Percentiles rank a stretch among this genome's conserved stretches.
phyloP scores from a whole-genome alignment of 2,329 filamentous ascomycete species.

The Pseudomassariella vexata region DNA sequence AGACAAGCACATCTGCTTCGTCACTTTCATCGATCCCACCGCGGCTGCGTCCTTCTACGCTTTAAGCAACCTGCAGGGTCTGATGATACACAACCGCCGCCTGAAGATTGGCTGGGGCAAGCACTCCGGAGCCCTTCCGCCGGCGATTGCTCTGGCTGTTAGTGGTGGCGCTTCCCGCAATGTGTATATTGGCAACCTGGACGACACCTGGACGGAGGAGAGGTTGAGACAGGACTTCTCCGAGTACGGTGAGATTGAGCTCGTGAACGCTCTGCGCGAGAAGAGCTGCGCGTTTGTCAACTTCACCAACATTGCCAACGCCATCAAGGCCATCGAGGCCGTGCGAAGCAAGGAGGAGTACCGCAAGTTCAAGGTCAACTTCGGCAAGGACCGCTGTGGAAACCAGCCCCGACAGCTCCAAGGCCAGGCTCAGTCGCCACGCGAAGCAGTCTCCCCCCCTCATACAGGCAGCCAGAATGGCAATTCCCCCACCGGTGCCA shows the following conservation, averaged over 20 bases:
- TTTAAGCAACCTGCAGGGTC: conserved; percentile 89
- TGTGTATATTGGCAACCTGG: conserved; percentile 95
- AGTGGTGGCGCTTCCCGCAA: conserved; percentile 97
- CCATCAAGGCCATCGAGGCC: conserved; percentile 98
- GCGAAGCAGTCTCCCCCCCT: conserved; percentile 54
- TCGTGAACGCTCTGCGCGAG: conserved; percentile 93
- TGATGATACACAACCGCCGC: conserved; percentile 98
- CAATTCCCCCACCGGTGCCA: conserved; percentile 47
- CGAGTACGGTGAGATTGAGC: conserved; percentile 94
- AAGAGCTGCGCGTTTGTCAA: conserved; percentile 99
- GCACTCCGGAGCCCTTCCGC: conserved; percentile 92
- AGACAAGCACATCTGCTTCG: conserved; percentile 99
- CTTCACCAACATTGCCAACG: conserved; percentile 99
- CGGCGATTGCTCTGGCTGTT: conserved; percentile 91
- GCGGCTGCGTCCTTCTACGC: conserved; percentile 97
- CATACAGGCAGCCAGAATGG: conserved; percentile 56
- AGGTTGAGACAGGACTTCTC: conserved; percentile 93
- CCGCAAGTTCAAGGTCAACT: conserved; percentile 98
- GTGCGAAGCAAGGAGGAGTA: conserved; percentile 94
- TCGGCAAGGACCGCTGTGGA: conserved; percentile 96
- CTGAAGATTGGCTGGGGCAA: conserved; percentile 99
- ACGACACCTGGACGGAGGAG: conserved; percentile 96
- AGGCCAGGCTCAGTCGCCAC: conserved; percentile 60
- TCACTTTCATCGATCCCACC: conserved; percentile 98
- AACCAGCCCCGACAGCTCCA: conserved; percentile 88